Evolutionary conservation across 148 eudicot genomes (phyloP).

Genomic region (Rhododendron ovatum): DNA sequence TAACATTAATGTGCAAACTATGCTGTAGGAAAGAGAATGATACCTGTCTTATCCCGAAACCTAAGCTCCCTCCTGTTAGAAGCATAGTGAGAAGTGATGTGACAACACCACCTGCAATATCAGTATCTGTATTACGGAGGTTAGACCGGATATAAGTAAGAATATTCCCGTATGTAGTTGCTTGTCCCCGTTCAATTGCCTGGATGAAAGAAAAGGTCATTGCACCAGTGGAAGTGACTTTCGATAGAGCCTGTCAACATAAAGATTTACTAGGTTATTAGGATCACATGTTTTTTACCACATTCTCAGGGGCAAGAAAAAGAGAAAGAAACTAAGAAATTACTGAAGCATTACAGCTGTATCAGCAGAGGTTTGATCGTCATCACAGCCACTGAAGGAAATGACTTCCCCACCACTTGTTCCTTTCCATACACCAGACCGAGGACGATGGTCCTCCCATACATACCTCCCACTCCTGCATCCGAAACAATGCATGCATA

Average conservation of each 20-base stretch:
- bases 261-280: background rate
- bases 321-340: slow-evolving; percentile 2
- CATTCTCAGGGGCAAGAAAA: background rate
- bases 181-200: slow-evolving; percentile 48
- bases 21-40: background rate
- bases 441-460: slow-evolving; percentile 61
- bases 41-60: slow-evolving; percentile 44
- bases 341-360: slow-evolving; percentile 34
- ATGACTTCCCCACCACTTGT: slow-evolving; percentile 55
- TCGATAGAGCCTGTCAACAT: slow-evolving; percentile 40
- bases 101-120: slow-evolving; percentile 29
- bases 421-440: slow-evolving; percentile 47
- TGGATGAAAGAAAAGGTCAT: slow-evolving; percentile 59
- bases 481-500: slow-evolving; percentile 1
- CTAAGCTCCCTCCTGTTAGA: slow-evolving; percentile 45
- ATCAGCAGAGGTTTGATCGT: slow-evolving; percentile 57
- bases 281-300: background rate
- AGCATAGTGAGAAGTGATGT: slow-evolving; percentile 53
- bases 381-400: slow-evolving; percentile 61
- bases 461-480: slow-evolving; percentile 38
- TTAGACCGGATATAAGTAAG: slow-evolving; percentile 45
- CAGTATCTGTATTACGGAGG: slow-evolving; percentile 26
- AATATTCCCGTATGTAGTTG: slow-evolving; percentile 44
- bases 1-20: no score
- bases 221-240: slow-evolving; percentile 56